Base-by-base conservation (phyloP, 2,329 filamentous ascomycete genomes). In the Bipolaris sorokiniana region DNA sequence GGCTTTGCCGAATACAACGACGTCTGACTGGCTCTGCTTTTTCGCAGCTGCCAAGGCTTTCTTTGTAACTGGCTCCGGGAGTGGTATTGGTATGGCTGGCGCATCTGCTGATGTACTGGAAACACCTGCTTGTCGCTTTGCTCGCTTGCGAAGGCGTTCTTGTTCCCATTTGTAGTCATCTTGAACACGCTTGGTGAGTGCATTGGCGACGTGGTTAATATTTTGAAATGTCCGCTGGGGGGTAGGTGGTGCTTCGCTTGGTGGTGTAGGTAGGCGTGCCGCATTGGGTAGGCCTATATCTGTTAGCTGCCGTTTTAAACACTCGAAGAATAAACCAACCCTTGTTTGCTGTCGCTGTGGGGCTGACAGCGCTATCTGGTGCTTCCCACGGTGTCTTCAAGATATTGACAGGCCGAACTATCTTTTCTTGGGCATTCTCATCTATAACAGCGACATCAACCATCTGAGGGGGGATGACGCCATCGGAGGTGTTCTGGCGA, bases 11-110 rank as follows among this genome's bases (percentile, higher is more conserved):
- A 94, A 92, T 63, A 89, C 90, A 56, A 88, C 88, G 16, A 89
- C 89, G 70, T 96, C 91, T 0, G 87, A 90, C 20, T 88, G 85
- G 66, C 90, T 91, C 3, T 82, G 81, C 58, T 91, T 88, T n/a
- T 87, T 85, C 64, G 89, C 84, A 62, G 88, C 90, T 76, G 89
- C 91, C 72, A 89, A 83, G 74, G 97, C 92, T 79, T 97, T 97
- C 82, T 97, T 97, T 4, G 89, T 90, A 49, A 91, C 83, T 3
- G 87, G 83, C 48, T 72, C 70, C 3, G 72, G 72, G 15, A 69
- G 50, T 34, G 70, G 63, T 7, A 73, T 57, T n/a, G 70, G 65
- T 1, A 65, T 50, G 15, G 56, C 51, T 2, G 73, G 65, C 3
- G 67, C 57, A 18, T 75, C 71, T 10, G 62, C 63, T 10, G 72